phyloP scores from a whole-genome alignment of 768 basidiomycete genomes.

The Mrakia frigida region DNA sequence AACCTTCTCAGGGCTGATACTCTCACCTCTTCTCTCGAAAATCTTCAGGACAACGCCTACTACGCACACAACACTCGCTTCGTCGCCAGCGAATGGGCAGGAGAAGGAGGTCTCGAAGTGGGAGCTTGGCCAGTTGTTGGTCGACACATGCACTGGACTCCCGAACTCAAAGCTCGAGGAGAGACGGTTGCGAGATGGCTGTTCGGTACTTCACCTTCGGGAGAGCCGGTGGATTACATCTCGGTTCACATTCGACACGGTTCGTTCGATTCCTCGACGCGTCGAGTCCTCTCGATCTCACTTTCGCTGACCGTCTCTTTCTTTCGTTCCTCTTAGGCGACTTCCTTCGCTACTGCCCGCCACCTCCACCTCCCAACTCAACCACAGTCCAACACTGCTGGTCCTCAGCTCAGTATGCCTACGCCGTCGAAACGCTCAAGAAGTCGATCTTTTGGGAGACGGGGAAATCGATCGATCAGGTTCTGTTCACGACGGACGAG shows the following conservation, averaged over 20 bases:
- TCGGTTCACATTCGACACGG: neutral
- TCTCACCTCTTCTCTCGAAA: too few species aligned
- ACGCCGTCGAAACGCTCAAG: neutral
- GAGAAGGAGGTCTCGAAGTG: neutral
- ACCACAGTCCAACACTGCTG: neutral
- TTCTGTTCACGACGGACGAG: neutral
- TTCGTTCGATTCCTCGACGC: neutral
- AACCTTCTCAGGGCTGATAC: too few species aligned
- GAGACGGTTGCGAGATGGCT: neutral
- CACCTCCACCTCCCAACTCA: neutral
- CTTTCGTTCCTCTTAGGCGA: neutral
- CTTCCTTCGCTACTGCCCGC: neutral
- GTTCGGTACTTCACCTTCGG: neutral
- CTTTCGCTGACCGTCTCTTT: neutral
- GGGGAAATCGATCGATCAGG: neutral
- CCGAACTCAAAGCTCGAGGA: neutral
- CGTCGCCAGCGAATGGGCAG: conserved; percentile 4
- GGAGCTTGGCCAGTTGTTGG: conserved; percentile 1
- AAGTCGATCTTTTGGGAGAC: neutral
- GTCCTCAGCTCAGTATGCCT: neutral
- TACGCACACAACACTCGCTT: neutral
- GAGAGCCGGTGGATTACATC: neutral
- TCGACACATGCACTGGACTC: neutral
- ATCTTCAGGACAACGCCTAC: conserved; percentile 5
- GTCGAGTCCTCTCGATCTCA: neutral